phyloP scores from a whole-genome alignment of 352 stramenopile genomes.

The Globisporangium echinulatum region DNA sequence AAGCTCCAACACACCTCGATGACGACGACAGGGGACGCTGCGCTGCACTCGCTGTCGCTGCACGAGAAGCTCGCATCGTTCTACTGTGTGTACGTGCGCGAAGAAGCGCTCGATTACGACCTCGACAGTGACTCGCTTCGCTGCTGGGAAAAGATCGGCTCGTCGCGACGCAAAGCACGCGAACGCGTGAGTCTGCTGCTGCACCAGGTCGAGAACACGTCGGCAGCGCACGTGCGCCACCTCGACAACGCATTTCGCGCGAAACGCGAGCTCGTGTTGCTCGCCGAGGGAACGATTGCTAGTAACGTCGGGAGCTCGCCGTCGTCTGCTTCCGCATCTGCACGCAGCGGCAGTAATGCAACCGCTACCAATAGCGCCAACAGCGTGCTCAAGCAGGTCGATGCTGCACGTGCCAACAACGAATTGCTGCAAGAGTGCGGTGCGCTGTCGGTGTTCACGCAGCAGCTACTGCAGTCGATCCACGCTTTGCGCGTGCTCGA shows the following conservation, averaged over 20 bases:
- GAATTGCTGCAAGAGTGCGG: constrained; percentile 70
- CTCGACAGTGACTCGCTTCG: constrained; percentile 44
- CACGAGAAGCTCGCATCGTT: constrained; percentile 75
- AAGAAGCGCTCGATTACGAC: constrained; percentile 43
- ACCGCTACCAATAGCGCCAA: neutral
- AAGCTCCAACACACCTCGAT: no score
- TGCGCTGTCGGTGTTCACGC: constrained; percentile 54
- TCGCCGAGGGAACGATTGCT: constrained; percentile 47
- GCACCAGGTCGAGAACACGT: constrained; percentile 64
- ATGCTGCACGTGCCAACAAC: constrained; percentile 56
- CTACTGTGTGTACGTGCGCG: constrained; percentile 64
- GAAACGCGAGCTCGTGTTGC: constrained; percentile 59
- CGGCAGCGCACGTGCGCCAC: constrained; percentile 41
- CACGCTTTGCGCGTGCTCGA: constrained; percentile 64
- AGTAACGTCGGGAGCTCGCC: neutral
- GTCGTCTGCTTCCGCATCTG: no score
- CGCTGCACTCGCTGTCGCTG: constrained; percentile 38
- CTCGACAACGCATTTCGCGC: constrained; percentile 68
- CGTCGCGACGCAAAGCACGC: constrained; percentile 49
- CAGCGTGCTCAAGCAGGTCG: constrained; percentile 30
- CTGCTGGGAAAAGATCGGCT: constrained; percentile 51
- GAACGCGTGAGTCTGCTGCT: constrained; percentile 58
- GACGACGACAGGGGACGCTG: neutral
- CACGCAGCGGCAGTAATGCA: neutral
- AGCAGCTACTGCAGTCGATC: constrained; percentile 56